phyloP scores from a whole-genome alignment of 2,329 filamentous ascomycete genomes.

The Penicillium decumbens region DNA sequence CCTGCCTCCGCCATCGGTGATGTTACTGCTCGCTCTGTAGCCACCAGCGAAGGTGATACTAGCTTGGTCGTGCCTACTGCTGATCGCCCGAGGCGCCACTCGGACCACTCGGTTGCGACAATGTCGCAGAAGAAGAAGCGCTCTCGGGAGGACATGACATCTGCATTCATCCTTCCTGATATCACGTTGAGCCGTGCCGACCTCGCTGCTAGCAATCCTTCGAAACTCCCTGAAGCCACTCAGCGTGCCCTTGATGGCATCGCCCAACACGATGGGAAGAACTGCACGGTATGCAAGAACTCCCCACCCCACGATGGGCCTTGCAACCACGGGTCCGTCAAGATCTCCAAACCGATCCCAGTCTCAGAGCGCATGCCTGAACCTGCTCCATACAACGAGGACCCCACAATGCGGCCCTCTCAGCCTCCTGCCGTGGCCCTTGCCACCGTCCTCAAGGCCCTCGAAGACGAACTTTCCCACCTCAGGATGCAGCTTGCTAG shows the following conservation, averaged over 20 bases:
- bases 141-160: conserved; percentile 55
- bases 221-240: conserved; percentile 36
- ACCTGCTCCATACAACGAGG: conserved; percentile 46
- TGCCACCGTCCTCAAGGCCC: conserved; percentile 73
- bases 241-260: conserved; percentile 41
- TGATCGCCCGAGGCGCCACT: conserved; percentile 36
- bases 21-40: conserved; percentile 30
- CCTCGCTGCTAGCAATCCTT: conserved; percentile 27
- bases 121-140: conserved; percentile 49
- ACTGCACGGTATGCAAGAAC: conserved; percentile 55
- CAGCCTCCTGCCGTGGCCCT: conserved; percentile 68
- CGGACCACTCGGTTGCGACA: conserved; percentile 47
- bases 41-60: conserved; percentile 27
- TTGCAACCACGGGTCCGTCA: conserved; percentile 36
- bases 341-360: conserved; percentile 48
- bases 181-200: conserved; percentile 49
- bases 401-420: conserved; percentile 57
- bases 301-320: conserved; percentile 33
- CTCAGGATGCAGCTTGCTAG: conserved; percentile 64
- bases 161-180: conserved; percentile 61
- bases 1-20: conserved; percentile 36
- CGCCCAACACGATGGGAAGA: conserved; percentile 49
- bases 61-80: conserved; percentile 26
- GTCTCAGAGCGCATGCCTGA: conserved; percentile 48
- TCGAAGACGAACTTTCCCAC: conserved; percentile 75